phyloP scores from a whole-genome alignment of 768 basidiomycete species.

The Boletus huronensis region DNA sequence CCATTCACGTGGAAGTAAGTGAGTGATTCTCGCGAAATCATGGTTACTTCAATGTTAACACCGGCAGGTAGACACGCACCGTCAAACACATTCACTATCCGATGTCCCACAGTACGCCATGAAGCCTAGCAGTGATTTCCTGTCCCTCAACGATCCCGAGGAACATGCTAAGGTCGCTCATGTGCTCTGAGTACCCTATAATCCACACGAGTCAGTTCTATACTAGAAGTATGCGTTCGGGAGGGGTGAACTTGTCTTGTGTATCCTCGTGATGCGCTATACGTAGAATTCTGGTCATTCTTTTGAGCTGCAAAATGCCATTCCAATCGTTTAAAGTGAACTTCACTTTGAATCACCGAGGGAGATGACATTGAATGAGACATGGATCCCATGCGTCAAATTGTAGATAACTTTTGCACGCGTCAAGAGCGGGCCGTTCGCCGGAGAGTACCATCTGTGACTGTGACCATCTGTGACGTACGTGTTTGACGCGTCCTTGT shows the following conservation, averaged over 20 bases:
- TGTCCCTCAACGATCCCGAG: constrained; percentile 22
- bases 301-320: constrained; percentile 2
- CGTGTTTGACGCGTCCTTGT: constrained; percentile 28
- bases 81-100: constrained; percentile 22
- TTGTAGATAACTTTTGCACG: not conserved
- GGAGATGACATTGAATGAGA: not conserved
- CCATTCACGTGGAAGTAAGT: constrained; percentile 36
- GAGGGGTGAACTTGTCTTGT: not conserved
- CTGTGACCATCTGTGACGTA: constrained; percentile 22
- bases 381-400: too few relatives aligned
- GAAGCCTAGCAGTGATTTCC: constrained; percentile 23
- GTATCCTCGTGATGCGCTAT: not conserved
- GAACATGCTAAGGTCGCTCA: constrained; percentile 14
- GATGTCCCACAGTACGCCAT: constrained; percentile 21
- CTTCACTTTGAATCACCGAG: not conserved
- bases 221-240: not conserved
- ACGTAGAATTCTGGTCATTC: constrained; percentile 9
- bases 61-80: constrained; percentile 30
- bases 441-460: not conserved
- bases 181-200: constrained; percentile 8
- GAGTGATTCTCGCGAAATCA: not conserved
- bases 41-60: constrained; percentile 1
- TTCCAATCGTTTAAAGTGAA: not conserved
- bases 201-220: not conserved
- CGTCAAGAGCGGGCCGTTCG: not conserved